Base-by-base conservation (phyloP, 768 basidiomycete species). In the Lentinula boryana region DNA sequence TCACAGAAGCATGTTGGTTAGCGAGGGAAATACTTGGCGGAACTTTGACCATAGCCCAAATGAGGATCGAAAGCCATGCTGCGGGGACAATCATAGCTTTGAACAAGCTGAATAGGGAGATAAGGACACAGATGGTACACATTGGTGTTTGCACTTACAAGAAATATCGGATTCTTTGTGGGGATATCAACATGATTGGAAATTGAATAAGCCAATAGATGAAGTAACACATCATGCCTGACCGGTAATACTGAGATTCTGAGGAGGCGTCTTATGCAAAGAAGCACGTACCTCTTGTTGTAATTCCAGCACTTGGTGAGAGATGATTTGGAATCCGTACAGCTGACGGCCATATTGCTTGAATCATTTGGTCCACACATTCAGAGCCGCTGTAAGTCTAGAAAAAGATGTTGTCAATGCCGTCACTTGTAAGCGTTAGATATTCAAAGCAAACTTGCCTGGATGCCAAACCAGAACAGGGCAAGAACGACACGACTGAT, bases 381-480 rank as follows among this genome's bases (percentile, higher is more conserved):
- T 91, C 86, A n/a, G 86, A 87, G 7, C 88, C 85, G 9, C 76
- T 80, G 62, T 71, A 85, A 12, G 81, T 76, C 83, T 84, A 57
- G 18, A 21, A 3, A 46, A 12, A 60, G 23, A 35, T 38, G 44
- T 9, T 40, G 23, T 23, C 8, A 35, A 31, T 5, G n/a, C 5
- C 48, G 6, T 18, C 6, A 52, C 49, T 9, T 33, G 23, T 7
- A 16, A n/a, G 36, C 13, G 7, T 8, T 38, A 36, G 12, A 36
- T 38, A 5, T 8, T 8, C 16, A 3, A 44, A 60, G 38, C 49
- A 63, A n/a, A 64, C 68, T 64, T 52, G 84, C 86, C 78, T 88
- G 88, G 16, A 89, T 80, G 5, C 84, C 85, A 62, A 89, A 89
- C 89, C 92, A 94, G 70, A 93, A 89, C 80, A 92, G 83, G 40